These are phyloP conservation scores for Fraxinus cuspidata DNA, from an alignment of 257 asterid genomes.

Conservation along the genomic window DNA sequence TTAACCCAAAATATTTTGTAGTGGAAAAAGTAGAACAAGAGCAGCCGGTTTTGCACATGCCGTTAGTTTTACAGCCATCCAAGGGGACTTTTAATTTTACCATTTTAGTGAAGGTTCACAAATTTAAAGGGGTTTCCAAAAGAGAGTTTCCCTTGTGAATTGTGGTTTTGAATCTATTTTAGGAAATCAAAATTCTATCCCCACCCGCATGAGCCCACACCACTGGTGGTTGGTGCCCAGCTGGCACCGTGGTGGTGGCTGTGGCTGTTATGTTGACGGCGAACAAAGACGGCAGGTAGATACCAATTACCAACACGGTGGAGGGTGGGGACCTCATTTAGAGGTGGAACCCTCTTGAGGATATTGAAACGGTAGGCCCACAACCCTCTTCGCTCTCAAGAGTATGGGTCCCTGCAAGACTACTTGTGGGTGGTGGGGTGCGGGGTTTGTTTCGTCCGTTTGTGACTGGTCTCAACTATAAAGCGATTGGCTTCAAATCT, in stretches of 20 bases:
- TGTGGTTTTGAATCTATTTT: constrained; percentile 35
- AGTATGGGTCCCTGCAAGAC: constrained; percentile 34
- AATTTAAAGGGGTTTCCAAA: background rate
- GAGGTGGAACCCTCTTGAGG: constrained; percentile 32
- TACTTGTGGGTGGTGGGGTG: background rate
- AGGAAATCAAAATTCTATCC: constrained; percentile 21
- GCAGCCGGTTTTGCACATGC: constrained; percentile 42
- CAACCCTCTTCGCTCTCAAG: background rate
- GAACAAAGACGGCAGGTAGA: constrained; percentile 35
- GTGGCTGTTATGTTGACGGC: constrained; percentile 40
- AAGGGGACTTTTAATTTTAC: constrained; percentile 26
- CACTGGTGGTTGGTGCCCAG: constrained; percentile 21
- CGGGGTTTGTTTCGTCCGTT: constrained; percentile 44
- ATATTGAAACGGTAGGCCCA: constrained; percentile 35
- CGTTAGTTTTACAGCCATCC: constrained; percentile 35
- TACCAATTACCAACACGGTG: constrained; percentile 25
- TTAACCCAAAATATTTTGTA: background rate
- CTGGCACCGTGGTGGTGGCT: constrained; percentile 29
- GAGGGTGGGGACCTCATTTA: background rate
- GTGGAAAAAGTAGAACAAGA: background rate
- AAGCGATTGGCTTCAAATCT: constrained; percentile 50
- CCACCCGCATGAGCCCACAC: constrained; percentile 35
- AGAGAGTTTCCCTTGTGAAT: background rate
- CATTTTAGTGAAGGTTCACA: constrained; percentile 16
- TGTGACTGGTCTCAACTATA: constrained; percentile 56